Evolutionary conservation across 2,329 filamentous ascomycete genomes (phyloP).

Genomic region (Fusarium sp.): DNA sequence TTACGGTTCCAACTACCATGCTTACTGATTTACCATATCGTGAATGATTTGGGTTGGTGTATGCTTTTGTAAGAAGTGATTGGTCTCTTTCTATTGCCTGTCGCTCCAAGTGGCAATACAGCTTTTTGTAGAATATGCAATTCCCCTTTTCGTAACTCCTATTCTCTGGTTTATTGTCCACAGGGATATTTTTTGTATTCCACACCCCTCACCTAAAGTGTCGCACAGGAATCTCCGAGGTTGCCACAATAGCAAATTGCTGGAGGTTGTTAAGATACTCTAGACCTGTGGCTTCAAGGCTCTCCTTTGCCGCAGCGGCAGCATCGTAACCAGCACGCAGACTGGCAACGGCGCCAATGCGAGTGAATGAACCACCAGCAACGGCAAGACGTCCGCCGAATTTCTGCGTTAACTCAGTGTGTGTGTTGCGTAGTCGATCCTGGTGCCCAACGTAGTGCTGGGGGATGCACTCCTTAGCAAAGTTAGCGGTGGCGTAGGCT

Average conservation of each 20-base stretch:
- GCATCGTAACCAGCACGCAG: conserved; percentile 61
- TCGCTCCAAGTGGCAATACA: conserved; percentile 33
- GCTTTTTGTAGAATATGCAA: conserved; percentile 7
- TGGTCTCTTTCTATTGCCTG: conserved; percentile 12
- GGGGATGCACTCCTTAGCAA: conserved; percentile 81
- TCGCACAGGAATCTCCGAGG: conserved; percentile 48
- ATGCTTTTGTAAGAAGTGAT: not conserved
- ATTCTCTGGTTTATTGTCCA: not conserved
- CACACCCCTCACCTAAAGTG: conserved; percentile 12
- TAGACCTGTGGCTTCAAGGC: conserved; percentile 50
- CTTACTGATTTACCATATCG: not conserved
- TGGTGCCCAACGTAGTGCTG: conserved; percentile 89
- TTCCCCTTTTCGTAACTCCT: conserved; percentile 5
- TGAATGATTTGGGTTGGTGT: not conserved
- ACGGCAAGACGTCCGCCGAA: conserved; percentile 77
- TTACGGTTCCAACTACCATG: not conserved
- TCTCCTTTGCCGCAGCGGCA: conserved; percentile 40
- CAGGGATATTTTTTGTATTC: not conserved
- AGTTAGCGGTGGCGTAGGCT: conserved; percentile 69
- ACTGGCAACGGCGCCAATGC: conserved; percentile 64
- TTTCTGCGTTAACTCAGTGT: conserved; percentile 64
- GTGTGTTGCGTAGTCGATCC: conserved; percentile 68
- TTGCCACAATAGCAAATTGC: conserved; percentile 46
- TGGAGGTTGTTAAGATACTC: conserved; percentile 46
- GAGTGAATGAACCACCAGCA: conserved; percentile 67